A percentile compares a stretch with the other conserved stretches of the same genome.
Evolutionary conservation across 148 eudicot species (phyloP).

Genomic region (Vaccinium corymbosum): DNA sequence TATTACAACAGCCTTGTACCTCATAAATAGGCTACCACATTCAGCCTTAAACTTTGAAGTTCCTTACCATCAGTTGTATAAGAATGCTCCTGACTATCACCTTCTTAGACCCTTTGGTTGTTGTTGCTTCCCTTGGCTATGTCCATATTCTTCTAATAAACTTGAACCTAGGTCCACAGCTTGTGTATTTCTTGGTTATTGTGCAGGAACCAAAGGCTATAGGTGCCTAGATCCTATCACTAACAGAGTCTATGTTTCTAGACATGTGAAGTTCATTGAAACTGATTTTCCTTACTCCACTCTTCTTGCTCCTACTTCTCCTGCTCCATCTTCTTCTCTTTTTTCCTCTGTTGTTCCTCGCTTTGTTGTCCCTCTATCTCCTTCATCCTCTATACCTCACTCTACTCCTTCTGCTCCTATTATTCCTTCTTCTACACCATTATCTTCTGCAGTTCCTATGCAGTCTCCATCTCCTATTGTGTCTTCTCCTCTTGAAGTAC

Average conservation of each 20-base stretch:
- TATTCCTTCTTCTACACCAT: neutral
- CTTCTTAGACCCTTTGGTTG: neutral
- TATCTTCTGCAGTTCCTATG: neutral
- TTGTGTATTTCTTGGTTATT: neutral
- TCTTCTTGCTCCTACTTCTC: too few species aligned
- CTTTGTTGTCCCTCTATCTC: too few species aligned
- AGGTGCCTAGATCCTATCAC: neutral
- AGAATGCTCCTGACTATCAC: neutral
- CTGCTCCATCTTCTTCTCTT: too few species aligned
- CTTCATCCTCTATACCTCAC: too few species aligned
- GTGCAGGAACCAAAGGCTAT: neutral
- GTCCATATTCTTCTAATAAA: neutral
- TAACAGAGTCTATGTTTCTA: neutral
- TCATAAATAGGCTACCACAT: too few species aligned
- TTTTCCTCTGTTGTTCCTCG: neutral
- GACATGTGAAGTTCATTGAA: neutral
- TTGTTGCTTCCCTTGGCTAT: neutral
- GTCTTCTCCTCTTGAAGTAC: neutral
- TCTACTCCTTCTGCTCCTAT: neutral
- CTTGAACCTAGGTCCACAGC: neutral
- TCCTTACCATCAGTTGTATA: too few species aligned
- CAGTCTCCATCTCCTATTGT: neutral
- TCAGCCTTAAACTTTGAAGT: too few species aligned
- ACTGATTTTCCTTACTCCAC: neutral
- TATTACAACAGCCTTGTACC: too few species aligned